Evolutionary conservation across 805 yeast species (phyloP), one percentile per base, ranked within the genome.

Genomic region (Wickerhamomyces subpelliculosus): DNA sequence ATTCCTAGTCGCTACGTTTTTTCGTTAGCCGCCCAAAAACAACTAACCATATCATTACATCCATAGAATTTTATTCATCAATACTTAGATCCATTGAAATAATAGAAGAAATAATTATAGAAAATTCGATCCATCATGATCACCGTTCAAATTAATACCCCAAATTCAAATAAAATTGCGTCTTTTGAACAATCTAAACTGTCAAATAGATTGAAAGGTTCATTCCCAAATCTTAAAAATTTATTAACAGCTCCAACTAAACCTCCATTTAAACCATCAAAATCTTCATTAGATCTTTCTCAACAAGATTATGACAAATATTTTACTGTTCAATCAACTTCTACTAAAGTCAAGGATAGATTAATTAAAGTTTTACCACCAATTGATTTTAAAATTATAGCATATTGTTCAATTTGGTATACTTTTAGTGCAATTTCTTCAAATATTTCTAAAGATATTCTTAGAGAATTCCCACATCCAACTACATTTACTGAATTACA

Each of bases 401-500:
- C 51, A 3, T 60, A 84, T 25, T 90, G 97, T 58, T 54, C 72
- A 8, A 51, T 71, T 27, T 90, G 97, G 97, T 90, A 90, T 62
- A 53, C 76, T 23, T 66, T 80, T 9, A 81, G 94, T 24, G 89
- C 94, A 9, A 60, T 89, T 8, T 83, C 95, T 3, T 82, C 81
- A 47, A 87, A 86, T 53, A 68, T 90, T 26, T 79, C 94, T 26
- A 90, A 90, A 58, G 65, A 79, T 34, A 86, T 90, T 34, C 64
- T 90, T 42, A 73, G 67, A 45, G 64, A 67, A 34, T 88, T 81
- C 60, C 72, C 73, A 32, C 84, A 78, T 57, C 96, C 98, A 1
- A 78, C 88, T n/a, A 81, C 95, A 1, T 71, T 93, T 40, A 87
- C 97, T 1, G 88, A 89, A 67, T 63, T 82, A 38, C 97, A 93